phyloP scores from a whole-genome alignment of 306 rosid genomes.

The Cucurbita moschata region DNA sequence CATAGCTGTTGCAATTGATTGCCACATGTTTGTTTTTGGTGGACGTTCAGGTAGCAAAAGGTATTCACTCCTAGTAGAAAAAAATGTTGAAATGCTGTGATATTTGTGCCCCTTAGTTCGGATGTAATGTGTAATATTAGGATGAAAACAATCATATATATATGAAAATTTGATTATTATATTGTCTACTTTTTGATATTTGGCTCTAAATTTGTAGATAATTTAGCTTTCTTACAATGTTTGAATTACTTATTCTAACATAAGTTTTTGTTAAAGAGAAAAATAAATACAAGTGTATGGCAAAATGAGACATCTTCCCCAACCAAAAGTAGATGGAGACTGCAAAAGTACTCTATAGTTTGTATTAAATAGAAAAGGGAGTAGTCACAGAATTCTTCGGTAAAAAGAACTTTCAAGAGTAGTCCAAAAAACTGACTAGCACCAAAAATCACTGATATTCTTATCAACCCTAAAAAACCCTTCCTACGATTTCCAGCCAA shows the following conservation, averaged over 20 bases:
- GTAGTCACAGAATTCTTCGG: neutral
- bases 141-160: neutral
- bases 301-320: neutral
- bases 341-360: neutral
- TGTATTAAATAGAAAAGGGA: neutral
- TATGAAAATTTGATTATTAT: neutral
- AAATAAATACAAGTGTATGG: neutral
- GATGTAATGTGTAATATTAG: neutral
- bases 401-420: neutral
- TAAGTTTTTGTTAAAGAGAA: neutral
- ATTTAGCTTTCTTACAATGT: neutral
- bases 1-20: slow-evolving; percentile 77
- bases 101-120: neutral
- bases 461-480: neutral
- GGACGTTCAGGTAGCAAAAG: slow-evolving; percentile 78
- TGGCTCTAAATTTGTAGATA: neutral
- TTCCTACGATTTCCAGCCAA: neutral
- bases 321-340: neutral
- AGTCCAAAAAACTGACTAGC: neutral
- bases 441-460: neutral
- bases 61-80: slow-evolving; percentile 15
- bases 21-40: slow-evolving; percentile 94
- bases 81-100: neutral
- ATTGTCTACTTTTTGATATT: neutral
- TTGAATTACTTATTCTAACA: neutral